Percentiles rank a stretch among this genome's conserved stretches.
Evolutionary conservation across 2,329 filamentous ascomycete species (phyloP).

Genomic region (Arthrobotrys musiformis): DNA sequence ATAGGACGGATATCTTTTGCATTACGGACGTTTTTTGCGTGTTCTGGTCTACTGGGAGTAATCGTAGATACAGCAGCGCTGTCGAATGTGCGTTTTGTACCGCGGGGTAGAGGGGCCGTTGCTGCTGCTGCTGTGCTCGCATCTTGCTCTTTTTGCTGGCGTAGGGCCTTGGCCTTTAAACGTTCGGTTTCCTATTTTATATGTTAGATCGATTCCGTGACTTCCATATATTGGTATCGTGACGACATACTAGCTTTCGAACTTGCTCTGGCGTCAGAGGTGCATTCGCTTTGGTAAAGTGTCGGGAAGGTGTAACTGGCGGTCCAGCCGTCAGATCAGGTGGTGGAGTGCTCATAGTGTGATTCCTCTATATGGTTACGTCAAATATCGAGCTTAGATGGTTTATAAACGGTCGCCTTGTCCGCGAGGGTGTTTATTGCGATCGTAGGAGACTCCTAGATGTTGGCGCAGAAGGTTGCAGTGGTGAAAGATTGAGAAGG

Average conservation of each 20-base stretch:
- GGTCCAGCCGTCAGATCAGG: conserved; percentile 27
- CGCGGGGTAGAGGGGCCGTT: conserved; percentile 68
- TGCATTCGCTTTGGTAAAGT: conserved; percentile 35
- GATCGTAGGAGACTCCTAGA: not conserved
- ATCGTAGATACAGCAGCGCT: conserved; percentile 71
- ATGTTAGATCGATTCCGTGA: not conserved
- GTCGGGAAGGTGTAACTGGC: conserved; percentile 41
- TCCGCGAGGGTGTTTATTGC: not conserved
- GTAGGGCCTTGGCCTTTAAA: conserved; percentile 86
- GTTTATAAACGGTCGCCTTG: not conserved
- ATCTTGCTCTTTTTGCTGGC: conserved; percentile 74
- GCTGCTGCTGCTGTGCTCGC: conserved; percentile 67
- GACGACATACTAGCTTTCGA: conserved; percentile 31
- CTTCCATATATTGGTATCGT: not conserved
- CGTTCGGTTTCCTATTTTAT: conserved; percentile 79
- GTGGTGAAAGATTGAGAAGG: conserved; percentile 1
- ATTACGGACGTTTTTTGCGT: conserved; percentile 27
- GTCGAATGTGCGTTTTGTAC: conserved; percentile 78
- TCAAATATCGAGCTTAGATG: not conserved
- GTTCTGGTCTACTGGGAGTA: conserved; percentile 66
- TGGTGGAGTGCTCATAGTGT: conserved; percentile 41
- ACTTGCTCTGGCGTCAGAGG: conserved; percentile 48
- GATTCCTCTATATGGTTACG: not conserved
- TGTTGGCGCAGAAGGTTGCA: not conserved
- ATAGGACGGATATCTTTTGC: conserved; percentile 59